Evolutionary conservation across 2,329 filamentous ascomycete genomes (phyloP).

Genomic region (Clonostachys byssicola): DNA sequence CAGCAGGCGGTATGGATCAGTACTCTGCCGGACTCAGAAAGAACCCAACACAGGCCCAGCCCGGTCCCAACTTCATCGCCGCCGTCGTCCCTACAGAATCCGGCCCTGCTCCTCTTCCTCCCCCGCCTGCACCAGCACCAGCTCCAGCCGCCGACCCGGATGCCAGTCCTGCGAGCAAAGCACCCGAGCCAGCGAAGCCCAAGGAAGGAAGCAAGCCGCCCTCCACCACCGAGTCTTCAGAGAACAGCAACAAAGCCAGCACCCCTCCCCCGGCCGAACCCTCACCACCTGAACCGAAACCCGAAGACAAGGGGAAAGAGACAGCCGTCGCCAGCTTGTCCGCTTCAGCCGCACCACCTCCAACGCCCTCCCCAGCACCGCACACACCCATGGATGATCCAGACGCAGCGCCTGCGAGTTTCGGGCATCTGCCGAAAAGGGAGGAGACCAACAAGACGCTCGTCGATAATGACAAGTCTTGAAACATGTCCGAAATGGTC

Average conservation of each 20-base stretch:
- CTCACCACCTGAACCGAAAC: background rate
- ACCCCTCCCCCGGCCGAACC: background rate
- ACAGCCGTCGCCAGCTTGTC: background rate
- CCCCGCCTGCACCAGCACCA: background rate
- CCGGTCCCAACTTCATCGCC: background rate
- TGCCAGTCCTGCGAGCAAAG: constrained; percentile 6
- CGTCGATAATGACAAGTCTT: constrained; percentile 1
- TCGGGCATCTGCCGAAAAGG: constrained; percentile 5
- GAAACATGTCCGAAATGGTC: background rate
- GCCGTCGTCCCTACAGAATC: background rate
- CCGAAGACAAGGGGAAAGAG: constrained; percentile 1
- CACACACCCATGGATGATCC: constrained; percentile 2
- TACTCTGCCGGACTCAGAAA: constrained; percentile 8
- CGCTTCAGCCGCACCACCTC: background rate
- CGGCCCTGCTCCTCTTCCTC: background rate
- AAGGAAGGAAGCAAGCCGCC: background rate
- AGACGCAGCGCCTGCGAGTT: constrained; percentile 8
- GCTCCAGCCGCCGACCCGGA: constrained; percentile 1
- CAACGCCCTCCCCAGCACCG: background rate
- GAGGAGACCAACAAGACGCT: constrained; percentile 3
- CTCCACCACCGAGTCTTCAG: background rate
- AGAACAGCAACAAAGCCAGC: background rate
- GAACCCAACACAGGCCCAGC: background rate
- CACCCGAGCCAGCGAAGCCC: constrained; percentile 3
- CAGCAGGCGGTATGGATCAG: constrained; percentile 5